Conservation (phyloP, 192 early-diverging fungal genomes). For the Chytriomyces hyalinus region DNA sequence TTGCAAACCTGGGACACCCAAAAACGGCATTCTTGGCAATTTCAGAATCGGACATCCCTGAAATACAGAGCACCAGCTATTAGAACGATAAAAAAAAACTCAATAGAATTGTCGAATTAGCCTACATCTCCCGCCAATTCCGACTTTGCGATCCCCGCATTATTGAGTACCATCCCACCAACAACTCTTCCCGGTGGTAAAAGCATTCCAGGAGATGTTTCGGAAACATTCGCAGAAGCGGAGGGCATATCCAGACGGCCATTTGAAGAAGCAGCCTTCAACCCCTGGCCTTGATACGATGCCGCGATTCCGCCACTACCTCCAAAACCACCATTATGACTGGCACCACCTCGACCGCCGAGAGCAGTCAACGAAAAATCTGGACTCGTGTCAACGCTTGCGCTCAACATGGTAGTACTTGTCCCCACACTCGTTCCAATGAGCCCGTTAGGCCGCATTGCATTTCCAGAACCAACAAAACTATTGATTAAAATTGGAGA, state of each 20-base stretch:
- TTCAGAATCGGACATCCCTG: constrained; percentile 38
- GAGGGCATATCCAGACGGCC: constrained; percentile 6
- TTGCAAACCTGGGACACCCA: not conserved
- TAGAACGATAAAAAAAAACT: not conserved
- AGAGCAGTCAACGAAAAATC: too few species aligned
- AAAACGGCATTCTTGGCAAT: constrained; percentile 29
- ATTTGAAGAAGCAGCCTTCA: not conserved
- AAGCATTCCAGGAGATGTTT: constrained; percentile 7
- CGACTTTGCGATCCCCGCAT: constrained; percentile 17
- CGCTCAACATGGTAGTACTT: not conserved
- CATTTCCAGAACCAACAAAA: constrained; percentile 24
- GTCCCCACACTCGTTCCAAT: constrained; percentile 12
- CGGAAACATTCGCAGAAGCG: not conserved
- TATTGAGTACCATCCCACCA: constrained; percentile 27
- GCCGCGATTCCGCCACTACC: not conserved
- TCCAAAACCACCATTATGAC: too few species aligned
- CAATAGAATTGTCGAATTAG: not conserved
- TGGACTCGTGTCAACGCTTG: not conserved
- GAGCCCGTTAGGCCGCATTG: constrained; percentile 35
- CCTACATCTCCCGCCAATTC: constrained; percentile 29
- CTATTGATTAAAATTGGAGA: constrained; percentile 31
- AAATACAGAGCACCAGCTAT: too few species aligned
- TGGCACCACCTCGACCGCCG: too few species aligned
- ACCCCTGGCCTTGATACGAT: constrained; percentile 19
- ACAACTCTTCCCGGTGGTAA: constrained; percentile 33